phyloP scores from a whole-genome alignment of 768 basidiomycete species.

The Calocybe gangraenosa region DNA sequence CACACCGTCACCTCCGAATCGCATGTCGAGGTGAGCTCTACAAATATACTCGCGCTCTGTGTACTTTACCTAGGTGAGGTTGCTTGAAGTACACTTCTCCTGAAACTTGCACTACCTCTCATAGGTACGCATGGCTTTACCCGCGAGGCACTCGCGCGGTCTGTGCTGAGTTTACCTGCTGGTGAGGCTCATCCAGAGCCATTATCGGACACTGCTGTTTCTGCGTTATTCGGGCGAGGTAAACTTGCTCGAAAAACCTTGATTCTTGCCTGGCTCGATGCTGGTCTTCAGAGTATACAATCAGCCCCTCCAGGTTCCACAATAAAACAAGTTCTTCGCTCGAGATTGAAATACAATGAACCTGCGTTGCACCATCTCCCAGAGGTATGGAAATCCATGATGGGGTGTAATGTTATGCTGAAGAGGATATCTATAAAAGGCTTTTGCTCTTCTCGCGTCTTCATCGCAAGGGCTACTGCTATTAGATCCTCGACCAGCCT shows the following conservation, averaged over 20 bases:
- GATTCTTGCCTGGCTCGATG: slow-evolving; percentile 70
- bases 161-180: slow-evolving; percentile 52
- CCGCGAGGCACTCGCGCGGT: slow-evolving; percentile 59
- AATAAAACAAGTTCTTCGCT: slow-evolving; percentile 48
- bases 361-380: slow-evolving; percentile 62
- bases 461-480: slow-evolving; percentile 44
- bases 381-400: slow-evolving; percentile 40
- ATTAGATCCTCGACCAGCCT: slow-evolving; percentile 55
- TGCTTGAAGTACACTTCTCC: slow-evolving; percentile 32
- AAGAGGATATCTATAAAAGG: slow-evolving; percentile 34
- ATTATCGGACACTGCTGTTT: slow-evolving; percentile 66
- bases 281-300: slow-evolving; percentile 54
- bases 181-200: slow-evolving; percentile 48
- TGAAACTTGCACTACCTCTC: slow-evolving; percentile 62
- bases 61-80: background rate
- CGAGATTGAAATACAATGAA: slow-evolving; percentile 62
- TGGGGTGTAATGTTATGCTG: background rate
- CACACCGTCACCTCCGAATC: slow-evolving; percentile 18
- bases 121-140: slow-evolving; percentile 71
- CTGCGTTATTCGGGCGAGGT: slow-evolving; percentile 69
- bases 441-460: slow-evolving; percentile 64
- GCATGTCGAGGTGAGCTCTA: slow-evolving; percentile 15
- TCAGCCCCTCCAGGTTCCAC: slow-evolving; percentile 19
- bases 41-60: background rate
- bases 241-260: slow-evolving; percentile 61